Evolutionary conservation across 2,329 filamentous ascomycete species (phyloP).

Genomic region (Mycocentrospora acerina): DNA sequence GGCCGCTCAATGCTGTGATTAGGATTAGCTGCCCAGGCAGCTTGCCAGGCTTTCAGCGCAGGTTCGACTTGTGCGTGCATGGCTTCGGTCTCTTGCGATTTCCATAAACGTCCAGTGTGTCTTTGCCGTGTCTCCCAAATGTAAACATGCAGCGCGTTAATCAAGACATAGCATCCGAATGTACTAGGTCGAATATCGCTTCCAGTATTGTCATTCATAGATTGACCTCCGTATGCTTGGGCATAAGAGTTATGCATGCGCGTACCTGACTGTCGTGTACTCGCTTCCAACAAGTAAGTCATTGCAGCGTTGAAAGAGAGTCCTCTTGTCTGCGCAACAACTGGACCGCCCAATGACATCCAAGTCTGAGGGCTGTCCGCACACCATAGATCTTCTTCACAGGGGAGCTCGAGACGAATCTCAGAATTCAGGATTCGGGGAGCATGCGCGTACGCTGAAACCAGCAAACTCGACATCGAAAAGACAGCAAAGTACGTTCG

Average conservation of each 20-base stretch:
- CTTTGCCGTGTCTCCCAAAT: constrained; percentile 96
- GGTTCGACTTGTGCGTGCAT: constrained; percentile 97
- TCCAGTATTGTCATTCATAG: constrained; percentile 54
- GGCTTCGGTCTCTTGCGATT: constrained; percentile 85
- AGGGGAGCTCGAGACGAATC: constrained; percentile 83
- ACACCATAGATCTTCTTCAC: constrained; percentile 87
- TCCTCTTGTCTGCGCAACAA: constrained; percentile 67
- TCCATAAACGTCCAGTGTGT: constrained; percentile 87
- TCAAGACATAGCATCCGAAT: constrained; percentile 87
- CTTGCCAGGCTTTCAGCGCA: constrained; percentile 89
- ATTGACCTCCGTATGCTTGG: constrained; percentile 52
- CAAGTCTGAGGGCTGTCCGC: constrained; percentile 83
- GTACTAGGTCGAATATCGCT: constrained; percentile 79
- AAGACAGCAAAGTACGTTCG: constrained; percentile 91
- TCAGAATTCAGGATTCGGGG: constrained; percentile 93
- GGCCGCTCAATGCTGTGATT: constrained; percentile 81
- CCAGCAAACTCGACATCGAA: constrained; percentile 84
- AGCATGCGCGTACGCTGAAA: constrained; percentile 89
- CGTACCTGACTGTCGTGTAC: constrained; percentile 58
- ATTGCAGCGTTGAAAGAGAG: constrained; percentile 81
- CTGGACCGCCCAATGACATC: constrained; percentile 71
- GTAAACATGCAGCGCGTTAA: constrained; percentile 94
- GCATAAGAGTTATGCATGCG: constrained; percentile 41
- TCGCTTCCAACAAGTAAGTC: constrained; percentile 76
- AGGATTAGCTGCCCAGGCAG: constrained; percentile 85